Conservation (phyloP, 116 monocot species). For the Papilionanthe hybrid region DNA sequence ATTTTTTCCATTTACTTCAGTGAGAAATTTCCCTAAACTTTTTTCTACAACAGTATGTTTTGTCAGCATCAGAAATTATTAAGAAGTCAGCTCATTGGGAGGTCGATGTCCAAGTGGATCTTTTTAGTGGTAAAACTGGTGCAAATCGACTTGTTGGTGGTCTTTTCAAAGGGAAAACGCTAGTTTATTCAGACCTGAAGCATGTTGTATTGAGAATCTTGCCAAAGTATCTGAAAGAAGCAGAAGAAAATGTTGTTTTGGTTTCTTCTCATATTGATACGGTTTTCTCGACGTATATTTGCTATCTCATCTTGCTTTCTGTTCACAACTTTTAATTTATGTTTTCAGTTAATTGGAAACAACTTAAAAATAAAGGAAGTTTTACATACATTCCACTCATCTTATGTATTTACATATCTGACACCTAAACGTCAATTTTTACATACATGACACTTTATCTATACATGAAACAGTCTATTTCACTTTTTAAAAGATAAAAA, state of each 20-base stretch:
- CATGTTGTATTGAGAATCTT: slow-evolving; percentile 87
- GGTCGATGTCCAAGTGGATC: slow-evolving; percentile 83
- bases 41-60: slow-evolving; percentile 70
- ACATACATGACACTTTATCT: too few species aligned
- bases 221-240: slow-evolving; percentile 82
- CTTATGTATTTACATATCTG: too few species aligned
- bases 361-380: background rate
- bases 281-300: slow-evolving; percentile 85
- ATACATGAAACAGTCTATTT: too few species aligned
- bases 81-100: slow-evolving; percentile 97
- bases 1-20: slow-evolving; percentile 4
- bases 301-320: slow-evolving; percentile 7
- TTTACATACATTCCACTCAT: too few species aligned
- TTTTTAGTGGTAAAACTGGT: slow-evolving; percentile 63
- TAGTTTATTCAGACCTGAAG: slow-evolving; percentile 83
- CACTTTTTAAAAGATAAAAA: too few species aligned
- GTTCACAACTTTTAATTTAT: background rate
- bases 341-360: background rate
- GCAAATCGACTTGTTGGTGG: slow-evolving; percentile 60
- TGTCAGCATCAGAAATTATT: slow-evolving; percentile 62
- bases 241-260: slow-evolving; percentile 64
- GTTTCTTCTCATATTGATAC: slow-evolving; percentile 98
- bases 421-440: too few species aligned
- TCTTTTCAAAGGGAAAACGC: slow-evolving; percentile 85
- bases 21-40: slow-evolving; percentile 11